A percentile compares a stretch with the other conserved stretches of the same genome.
Conservation (phyloP, 2,329 filamentous ascomycete genomes). For the Fusarium sp. region DNA sequence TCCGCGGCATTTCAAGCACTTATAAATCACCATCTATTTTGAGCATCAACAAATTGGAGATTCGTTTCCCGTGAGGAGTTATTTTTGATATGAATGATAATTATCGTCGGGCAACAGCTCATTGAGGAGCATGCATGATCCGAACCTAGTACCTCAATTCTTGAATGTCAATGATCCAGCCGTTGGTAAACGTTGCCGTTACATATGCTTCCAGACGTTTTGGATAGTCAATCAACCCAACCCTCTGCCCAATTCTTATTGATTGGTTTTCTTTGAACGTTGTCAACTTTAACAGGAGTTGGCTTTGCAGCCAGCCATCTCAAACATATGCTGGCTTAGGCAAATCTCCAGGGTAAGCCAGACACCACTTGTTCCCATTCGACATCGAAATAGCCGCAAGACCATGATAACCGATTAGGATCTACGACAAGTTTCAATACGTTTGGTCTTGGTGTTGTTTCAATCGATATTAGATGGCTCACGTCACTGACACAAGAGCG, state of each 20-base stretch:
- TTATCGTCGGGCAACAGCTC: conserved; percentile 39
- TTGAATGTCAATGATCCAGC: background rate
- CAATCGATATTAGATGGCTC: background rate
- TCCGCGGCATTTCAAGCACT: background rate
- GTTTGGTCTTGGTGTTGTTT: background rate
- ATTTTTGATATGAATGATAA: conserved; percentile 28
- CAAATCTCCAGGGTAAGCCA: conserved; percentile 60
- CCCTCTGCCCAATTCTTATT: background rate
- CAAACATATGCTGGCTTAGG: background rate
- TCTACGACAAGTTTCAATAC: conserved; percentile 56
- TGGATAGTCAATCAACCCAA: conserved; percentile 58
- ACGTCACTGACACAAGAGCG: background rate
- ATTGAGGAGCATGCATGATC: background rate
- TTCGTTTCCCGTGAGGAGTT: background rate
- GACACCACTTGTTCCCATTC: too few species aligned
- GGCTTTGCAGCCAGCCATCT: background rate
- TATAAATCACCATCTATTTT: background rate
- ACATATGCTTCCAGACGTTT: conserved; percentile 61
- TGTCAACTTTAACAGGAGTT: background rate
- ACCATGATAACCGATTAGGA: conserved; percentile 60
- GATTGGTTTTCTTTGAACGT: background rate
- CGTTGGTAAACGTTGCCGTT: background rate
- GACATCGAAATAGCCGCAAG: conserved; percentile 42
- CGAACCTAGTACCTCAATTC: background rate
- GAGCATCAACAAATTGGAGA: background rate